phyloP scores from a whole-genome alignment of 2,329 filamentous ascomycete genomes.

The Botryosphaeria dothidea region DNA sequence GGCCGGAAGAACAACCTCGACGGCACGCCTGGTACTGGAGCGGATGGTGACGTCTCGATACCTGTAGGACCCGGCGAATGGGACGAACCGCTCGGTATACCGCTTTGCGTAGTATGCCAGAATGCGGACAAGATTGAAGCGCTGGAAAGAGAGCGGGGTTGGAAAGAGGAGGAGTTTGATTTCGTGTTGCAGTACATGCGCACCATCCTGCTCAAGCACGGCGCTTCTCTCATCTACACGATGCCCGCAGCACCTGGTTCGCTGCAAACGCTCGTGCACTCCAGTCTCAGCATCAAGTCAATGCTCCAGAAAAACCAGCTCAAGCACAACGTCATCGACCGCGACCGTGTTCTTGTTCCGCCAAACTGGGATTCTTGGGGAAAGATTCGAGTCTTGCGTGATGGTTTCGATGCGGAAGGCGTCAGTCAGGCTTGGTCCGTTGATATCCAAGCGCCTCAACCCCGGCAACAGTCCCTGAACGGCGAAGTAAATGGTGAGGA shows the following conservation, averaged over 20 bases:
- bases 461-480: slow-evolving; percentile 7
- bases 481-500: slow-evolving; percentile 27
- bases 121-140: slow-evolving; percentile 91
- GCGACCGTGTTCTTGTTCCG: slow-evolving; percentile 91
- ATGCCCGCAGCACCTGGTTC: slow-evolving; percentile 64
- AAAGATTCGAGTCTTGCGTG: slow-evolving; percentile 88
- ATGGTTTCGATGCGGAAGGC: slow-evolving; percentile 88
- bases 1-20: slow-evolving; percentile 25
- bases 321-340: slow-evolving; percentile 79
- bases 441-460: slow-evolving; percentile 63
- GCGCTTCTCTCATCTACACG: slow-evolving; percentile 60
- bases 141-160: slow-evolving; percentile 84
- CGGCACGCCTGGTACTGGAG: slow-evolving; percentile 7
- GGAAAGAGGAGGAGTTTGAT: slow-evolving; percentile 97
- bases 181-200: slow-evolving; percentile 91
- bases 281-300: slow-evolving; percentile 82
- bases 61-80: slow-evolving; percentile 88
- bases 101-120: slow-evolving; percentile 92
- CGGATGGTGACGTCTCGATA: slow-evolving; percentile 63
- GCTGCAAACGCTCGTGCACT: slow-evolving; percentile 78
- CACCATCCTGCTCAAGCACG: slow-evolving; percentile 76
- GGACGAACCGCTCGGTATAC: slow-evolving; percentile 85
- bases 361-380: slow-evolving; percentile 99
- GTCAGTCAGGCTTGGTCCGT: slow-evolving; percentile 83
- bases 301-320: slow-evolving; percentile 57